Evolutionary conservation across 148 eudicot species (phyloP), one percentile per base, ranked within the genome.

Genomic region (Beta vulgaris): DNA sequence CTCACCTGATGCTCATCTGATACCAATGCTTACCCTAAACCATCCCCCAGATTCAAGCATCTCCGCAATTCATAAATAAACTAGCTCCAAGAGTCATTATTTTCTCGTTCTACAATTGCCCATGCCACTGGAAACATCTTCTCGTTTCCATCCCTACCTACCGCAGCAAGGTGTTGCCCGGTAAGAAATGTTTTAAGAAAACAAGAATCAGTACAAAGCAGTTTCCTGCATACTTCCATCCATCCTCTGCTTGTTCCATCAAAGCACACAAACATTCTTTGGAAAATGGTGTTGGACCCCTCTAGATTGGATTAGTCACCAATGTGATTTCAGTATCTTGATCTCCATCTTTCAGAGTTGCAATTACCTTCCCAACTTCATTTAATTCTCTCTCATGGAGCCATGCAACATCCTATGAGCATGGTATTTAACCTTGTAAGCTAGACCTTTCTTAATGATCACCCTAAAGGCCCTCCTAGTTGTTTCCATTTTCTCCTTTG

Each of bases 51-150:
- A 1, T 37, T 37, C 14, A 61, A 61, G 2, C 11, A 0, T 26
- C 6, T 61, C 19, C 32, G 14, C 1, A 61, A 14, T 14, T 61
- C 37, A 7, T 29, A 6, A 11, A 61, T 29, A 12, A 61, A 69
- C 57, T 57, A 46, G 10, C 26, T 12, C 36, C 36, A 43, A 28
- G 31, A 23, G 26, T 69, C 54, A 69, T 46, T 69, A 46, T 69
- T 69, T 16, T 28, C 73, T 6, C 36, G 57, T 21, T 69, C 73
- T 9, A 69, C 57, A 0, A 42, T 23, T n/a, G 12, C 73, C 73
- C 73, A 69, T 4, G 73, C 51, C 16, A 69, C 51, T 4, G 55
- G 73, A 9, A 11, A 69, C 57, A 69, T 69, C n/a, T 69, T 55
- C 11, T 69, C 55, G 28, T 69, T 69, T 2, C 10, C 73, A 69